These are phyloP conservation scores for Daldinia loculata DNA, from an alignment of 495 filamentous ascomycete genomes.

Conservation along the genomic window DNA sequence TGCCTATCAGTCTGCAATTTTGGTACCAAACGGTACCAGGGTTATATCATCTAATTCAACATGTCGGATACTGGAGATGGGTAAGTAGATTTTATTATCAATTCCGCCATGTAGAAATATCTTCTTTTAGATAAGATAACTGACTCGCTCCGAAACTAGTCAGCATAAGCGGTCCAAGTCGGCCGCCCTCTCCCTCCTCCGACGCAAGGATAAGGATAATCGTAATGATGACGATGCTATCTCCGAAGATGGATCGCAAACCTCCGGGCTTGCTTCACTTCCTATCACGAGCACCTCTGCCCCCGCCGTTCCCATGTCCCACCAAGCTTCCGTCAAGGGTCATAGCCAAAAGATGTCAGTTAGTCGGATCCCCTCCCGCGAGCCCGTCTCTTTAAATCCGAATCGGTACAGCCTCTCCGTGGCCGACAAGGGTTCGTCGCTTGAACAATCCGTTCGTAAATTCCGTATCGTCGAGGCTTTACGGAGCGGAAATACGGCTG, in stretches of 20 bases:
- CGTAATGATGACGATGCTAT: conserved; percentile 55
- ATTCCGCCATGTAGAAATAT: neutral
- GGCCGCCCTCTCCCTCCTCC: conserved; percentile 58
- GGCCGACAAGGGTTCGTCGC: conserved; percentile 62
- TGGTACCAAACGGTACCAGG: conserved; percentile 12
- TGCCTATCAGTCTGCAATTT: conserved; percentile 8
- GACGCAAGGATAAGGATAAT: conserved; percentile 48
- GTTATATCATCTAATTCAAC: conserved; percentile 20
- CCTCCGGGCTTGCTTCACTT: conserved; percentile 48
- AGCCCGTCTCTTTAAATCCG: conserved; percentile 33
- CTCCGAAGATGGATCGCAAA: conserved; percentile 51
- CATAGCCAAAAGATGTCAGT: conserved; percentile 57
- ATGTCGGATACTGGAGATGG: conserved; percentile 58
- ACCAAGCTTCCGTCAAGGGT: conserved; percentile 47
- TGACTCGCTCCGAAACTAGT: conserved; percentile 42
- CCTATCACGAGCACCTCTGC: conserved; percentile 44
- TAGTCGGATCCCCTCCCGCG: conserved; percentile 49
- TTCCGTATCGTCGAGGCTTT: conserved; percentile 94
- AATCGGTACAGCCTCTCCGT: conserved; percentile 43
- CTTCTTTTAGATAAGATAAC: no score
- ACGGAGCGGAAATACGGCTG: conserved; percentile 86
- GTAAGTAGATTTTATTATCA: conserved; percentile 41
- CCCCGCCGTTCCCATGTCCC: conserved; percentile 48
- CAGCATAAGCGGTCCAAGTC: conserved; percentile 64
- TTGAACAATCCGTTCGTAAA: conserved; percentile 92